A percentile compares a stretch with the other conserved stretches of the same genome.
Evolutionary conservation across 2,329 filamentous ascomycete species (phyloP).

Genomic region (Pseudopithomyces chartarum): DNA sequence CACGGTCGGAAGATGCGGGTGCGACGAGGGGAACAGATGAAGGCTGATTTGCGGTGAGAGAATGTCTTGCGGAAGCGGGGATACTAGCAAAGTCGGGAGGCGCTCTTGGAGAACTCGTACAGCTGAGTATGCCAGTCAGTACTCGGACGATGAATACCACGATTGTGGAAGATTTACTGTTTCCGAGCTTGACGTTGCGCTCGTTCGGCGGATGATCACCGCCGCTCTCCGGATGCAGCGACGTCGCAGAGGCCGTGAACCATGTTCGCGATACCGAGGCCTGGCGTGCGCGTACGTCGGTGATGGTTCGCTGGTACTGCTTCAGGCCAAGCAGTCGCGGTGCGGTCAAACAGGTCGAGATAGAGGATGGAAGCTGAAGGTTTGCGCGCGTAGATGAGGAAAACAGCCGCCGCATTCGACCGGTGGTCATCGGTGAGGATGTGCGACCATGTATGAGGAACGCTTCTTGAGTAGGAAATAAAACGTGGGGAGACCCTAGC

Average conservation of each 20-base stretch:
- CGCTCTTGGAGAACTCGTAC: slow-evolving; percentile 66
- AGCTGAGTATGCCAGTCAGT: slow-evolving; percentile 47
- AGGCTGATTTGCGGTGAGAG: slow-evolving; percentile 66
- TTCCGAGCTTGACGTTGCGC: slow-evolving; percentile 65
- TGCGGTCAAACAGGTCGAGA: slow-evolving; percentile 26
- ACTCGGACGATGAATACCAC: background rate
- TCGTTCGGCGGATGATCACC: slow-evolving; percentile 60
- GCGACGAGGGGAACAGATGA: slow-evolving; percentile 72
- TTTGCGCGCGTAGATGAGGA: slow-evolving; percentile 46
- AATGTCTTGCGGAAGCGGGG: slow-evolving; percentile 65
- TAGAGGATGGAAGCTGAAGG: slow-evolving; percentile 26
- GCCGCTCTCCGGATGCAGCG: slow-evolving; percentile 28
- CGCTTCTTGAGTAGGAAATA: slow-evolving; percentile 11
- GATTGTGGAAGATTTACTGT: slow-evolving; percentile 50
- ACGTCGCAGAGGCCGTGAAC: slow-evolving; percentile 50
- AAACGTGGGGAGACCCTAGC: background rate
- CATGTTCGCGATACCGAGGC: slow-evolving; percentile 46
- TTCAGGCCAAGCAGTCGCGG: slow-evolving; percentile 37
- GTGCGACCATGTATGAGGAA: slow-evolving; percentile 35
- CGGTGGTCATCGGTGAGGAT: slow-evolving; percentile 46
- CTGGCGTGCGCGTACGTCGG: slow-evolving; percentile 37
- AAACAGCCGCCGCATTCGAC: slow-evolving; percentile 53
- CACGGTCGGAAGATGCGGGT: slow-evolving; percentile 89
- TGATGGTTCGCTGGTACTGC: slow-evolving; percentile 40
- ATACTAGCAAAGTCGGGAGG: slow-evolving; percentile 64